Evolutionary conservation across 257 asterid species (phyloP), one percentile per base, ranked within the genome.

Genomic region (Henckelia pumila): DNA sequence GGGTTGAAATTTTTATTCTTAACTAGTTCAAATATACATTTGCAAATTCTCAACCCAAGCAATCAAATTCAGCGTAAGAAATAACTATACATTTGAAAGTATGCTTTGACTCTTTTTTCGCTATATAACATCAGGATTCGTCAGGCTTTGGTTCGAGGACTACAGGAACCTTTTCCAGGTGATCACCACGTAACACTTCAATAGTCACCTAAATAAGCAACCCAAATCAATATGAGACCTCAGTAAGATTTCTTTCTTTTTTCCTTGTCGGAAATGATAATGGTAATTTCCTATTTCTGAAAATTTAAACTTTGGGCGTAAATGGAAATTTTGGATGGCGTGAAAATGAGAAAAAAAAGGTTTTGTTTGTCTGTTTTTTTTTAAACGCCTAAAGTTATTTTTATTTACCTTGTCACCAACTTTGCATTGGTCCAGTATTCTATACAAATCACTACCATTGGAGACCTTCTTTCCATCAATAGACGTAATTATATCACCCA

Each of bases 351-450:
- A 37, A 37, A 37, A 11, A 2, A 10, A 17, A 37, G 49, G 10
- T 8, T 5, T 11, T 32, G 0, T 35, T 35, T 35, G 2, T 35
- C 4, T 1, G 30, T 26, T 26, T 29, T 29, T 29, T 29, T 29
- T 29, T 29, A 29, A 5, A 44, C 14, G 52, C 52, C 52, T 44
- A 44, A 4, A 44, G 52, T 14, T 44, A 14, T 13, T 44, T 44
- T 44, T 13, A 40, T 59, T 65, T 63, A 87, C 99, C 93, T 86
- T 83, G 3, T 94, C 99, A 20, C 88, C 98, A 2, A 91, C 98
- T 85, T 88, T 77, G 83, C 98, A 94, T 49, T 91, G 98, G 80
- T 94, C 99, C 49, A 94, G 95, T 77, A 91, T 89, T 91, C 95
- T 89, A 85, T 91, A 94, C 79, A 94, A 70, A 75, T 94, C 99